Evolutionary conservation across 2,329 filamentous ascomycete species (phyloP), one percentile per base, ranked within the genome.

Genomic region (Zymoseptoria passerinii): DNA sequence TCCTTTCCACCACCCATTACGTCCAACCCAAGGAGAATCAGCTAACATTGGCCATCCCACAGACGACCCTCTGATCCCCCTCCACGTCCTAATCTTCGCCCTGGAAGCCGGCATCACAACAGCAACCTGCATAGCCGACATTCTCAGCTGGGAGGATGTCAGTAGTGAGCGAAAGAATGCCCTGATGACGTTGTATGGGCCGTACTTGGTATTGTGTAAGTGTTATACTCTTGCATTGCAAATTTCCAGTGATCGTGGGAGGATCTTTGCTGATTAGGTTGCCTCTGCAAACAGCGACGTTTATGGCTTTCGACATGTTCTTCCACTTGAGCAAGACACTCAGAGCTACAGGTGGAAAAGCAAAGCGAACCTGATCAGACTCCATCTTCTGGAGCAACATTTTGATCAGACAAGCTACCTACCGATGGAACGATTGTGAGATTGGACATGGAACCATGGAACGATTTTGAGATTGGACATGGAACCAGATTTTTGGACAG

Each of bases 71-170:
- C 76, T 80, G 52, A 64, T 84, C 4, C 83, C 84, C 0, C 71
- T 87, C 0, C 80, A 84, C 54, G 74, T 88, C 0, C 77, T 88
- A 1, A 72, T 83, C 2, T 87, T 82, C 64, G 80, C 81, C 0
- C 70, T 83, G 8, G 78, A 86, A 66, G 81, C 83, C 0, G 81
- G 78, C 40, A 62, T 87, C 57, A 86, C 85, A 1, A 87, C 85
- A 0, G 66, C 82, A 49, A 82, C 82, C 0, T 88, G 85, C 66
- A 76, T 88, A 51, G 77, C 79, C 1, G 85, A 88, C 58, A 82
- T 81, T 63, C 73, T 81, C 71, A 76, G 75, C 62, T 88, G 85
- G 82, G 68, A 71, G 2, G 74, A 74, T 52, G 74, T 79, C 28
- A 72, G 73, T 0, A 62, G 68, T 1, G 68, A 66, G 2, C 74